phyloP scores from a whole-genome alignment of 176 grass and related monocot genomes.

The Oropetium thomaeum region DNA sequence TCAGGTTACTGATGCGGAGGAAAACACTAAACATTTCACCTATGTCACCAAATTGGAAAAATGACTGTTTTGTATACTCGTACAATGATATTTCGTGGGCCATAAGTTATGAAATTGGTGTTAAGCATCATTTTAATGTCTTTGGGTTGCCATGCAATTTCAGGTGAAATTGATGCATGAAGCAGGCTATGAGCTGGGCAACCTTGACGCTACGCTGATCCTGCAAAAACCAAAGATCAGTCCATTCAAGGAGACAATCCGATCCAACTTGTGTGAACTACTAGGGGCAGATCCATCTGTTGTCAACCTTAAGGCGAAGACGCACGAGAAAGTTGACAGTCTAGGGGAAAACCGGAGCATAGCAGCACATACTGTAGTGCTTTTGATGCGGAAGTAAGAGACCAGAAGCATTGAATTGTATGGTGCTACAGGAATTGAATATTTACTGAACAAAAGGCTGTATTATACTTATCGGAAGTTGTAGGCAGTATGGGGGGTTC shows the following conservation, averaged over 20 bases:
- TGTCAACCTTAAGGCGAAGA: conserved; percentile 98
- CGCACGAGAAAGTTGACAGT: conserved; percentile 95
- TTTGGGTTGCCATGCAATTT: conserved; percentile 28
- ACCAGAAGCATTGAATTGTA: conserved; percentile 1
- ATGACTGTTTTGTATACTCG: not conserved
- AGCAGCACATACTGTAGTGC: conserved; percentile 91
- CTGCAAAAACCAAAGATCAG: conserved; percentile 91
- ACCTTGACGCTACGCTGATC: conserved; percentile 90
- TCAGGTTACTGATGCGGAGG: no score
- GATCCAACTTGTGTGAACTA: conserved; percentile 78
- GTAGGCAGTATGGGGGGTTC: not conserved
- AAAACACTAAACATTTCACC: no score
- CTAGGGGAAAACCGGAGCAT: conserved; percentile 97
- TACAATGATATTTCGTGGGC: not conserved
- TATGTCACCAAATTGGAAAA: not conserved
- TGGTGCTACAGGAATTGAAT: not conserved
- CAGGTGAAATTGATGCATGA: conserved; percentile 96
- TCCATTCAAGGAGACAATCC: conserved; percentile 86
- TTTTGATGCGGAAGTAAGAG: conserved; percentile 73
- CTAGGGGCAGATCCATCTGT: conserved; percentile 79
- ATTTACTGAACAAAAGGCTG: conserved; percentile 16
- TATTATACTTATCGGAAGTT: not conserved
- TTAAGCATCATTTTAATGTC: not conserved
- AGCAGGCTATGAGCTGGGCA: conserved; percentile 88
- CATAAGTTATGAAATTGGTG: not conserved